Percentiles rank a stretch among this genome's conserved stretches.
Conservation (phyloP, 305 asterid genomes). For the Ilex paraguariensis region DNA sequence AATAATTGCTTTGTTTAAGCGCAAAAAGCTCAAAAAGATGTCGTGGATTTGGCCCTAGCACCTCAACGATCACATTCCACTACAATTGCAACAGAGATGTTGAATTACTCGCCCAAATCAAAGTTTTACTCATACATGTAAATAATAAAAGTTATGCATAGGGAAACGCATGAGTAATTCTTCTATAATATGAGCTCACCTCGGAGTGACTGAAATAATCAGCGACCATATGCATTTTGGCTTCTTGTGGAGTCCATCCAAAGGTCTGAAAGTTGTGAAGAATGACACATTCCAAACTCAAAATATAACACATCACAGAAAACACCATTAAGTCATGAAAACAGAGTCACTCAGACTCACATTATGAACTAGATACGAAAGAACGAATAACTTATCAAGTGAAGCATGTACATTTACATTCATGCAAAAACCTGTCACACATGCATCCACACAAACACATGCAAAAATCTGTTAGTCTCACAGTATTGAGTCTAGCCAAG, state of each 20-base stretch:
- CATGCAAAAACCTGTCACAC: neutral
- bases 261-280: constrained; percentile 51
- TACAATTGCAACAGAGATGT: constrained; percentile 34
- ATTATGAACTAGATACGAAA: neutral
- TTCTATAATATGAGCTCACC: constrained; percentile 37
- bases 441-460: too few relatives aligned
- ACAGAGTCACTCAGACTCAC: too few relatives aligned
- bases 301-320: neutral
- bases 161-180: neutral
- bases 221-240: constrained; percentile 78
- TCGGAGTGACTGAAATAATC: constrained; percentile 73
- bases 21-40: constrained; percentile 91
- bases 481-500: too few relatives aligned
- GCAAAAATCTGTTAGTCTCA: too few relatives aligned
- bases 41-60: constrained; percentile 71
- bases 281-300: constrained; percentile 8
- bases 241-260: constrained; percentile 94
- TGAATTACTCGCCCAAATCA: constrained; percentile 14
- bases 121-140: neutral
- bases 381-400: neutral
- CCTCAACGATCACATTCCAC: constrained; percentile 77
- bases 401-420: too few relatives aligned
- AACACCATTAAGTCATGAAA: neutral
- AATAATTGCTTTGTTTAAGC: constrained; percentile 66
- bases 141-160: neutral